phyloP scores from a whole-genome alignment of 1,284 basidiomycete genomes.

The Malassezia furfur region DNA sequence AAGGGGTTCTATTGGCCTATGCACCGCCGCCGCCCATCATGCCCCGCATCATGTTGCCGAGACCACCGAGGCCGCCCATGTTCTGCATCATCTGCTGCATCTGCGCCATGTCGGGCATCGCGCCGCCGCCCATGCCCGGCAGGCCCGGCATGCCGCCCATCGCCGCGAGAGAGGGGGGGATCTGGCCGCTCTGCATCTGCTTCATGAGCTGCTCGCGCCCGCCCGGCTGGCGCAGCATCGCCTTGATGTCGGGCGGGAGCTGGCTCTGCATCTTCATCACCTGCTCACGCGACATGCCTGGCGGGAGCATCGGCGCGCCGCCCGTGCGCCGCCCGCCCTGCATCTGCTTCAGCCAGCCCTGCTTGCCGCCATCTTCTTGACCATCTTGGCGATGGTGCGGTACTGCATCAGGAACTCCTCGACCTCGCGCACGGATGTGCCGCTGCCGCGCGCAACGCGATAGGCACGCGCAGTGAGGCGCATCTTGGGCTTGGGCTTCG shows the following conservation, averaged over 20 bases:
- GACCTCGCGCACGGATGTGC: conserved; percentile 91
- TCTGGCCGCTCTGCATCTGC: conserved; percentile 35
- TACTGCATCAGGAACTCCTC: conserved; percentile 73
- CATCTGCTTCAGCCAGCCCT: conserved; percentile 54
- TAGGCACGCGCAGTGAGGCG: conserved; percentile 51
- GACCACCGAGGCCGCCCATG: conserved; percentile 48
- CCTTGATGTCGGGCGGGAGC: conserved; percentile 45
- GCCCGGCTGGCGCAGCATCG: conserved; percentile 44
- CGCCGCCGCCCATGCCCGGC: conserved; percentile 23
- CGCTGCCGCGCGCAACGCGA: conserved; percentile 82
- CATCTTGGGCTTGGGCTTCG: conserved; percentile 22
- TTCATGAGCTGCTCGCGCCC: conserved; percentile 38
- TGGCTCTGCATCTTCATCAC: conserved; percentile 44
- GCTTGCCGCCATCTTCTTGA: conserved; percentile 90
- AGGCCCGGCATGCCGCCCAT: conserved; percentile 24
- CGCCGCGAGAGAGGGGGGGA: conserved; percentile 22
- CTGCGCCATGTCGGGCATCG: conserved; percentile 33
- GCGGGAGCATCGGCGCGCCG: conserved; percentile 39
- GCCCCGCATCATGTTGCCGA: conserved; percentile 64
- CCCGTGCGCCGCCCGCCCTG: conserved; percentile 27
- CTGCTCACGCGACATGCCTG: conserved; percentile 42
- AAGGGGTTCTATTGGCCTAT: conserved; percentile 7
- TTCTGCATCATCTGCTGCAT: conserved; percentile 49
- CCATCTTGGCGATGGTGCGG: conserved; percentile 51
- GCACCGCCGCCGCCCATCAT: conserved; percentile 60